These are phyloP conservation scores for Dimocarpus longan DNA, from an alignment of 345 rosid species.

Conservation along the genomic window DNA sequence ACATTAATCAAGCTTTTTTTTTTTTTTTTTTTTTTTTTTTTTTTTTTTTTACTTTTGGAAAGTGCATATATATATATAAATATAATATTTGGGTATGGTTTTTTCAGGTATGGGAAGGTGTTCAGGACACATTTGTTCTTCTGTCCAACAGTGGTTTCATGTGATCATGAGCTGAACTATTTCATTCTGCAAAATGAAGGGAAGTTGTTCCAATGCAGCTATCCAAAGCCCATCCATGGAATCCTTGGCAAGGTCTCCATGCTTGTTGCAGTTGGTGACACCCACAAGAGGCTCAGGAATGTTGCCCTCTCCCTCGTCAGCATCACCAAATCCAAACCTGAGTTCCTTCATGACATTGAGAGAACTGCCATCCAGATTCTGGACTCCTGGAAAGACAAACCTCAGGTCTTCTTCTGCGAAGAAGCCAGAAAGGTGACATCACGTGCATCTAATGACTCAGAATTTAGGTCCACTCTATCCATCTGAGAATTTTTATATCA, in stretches of 20 bases:
- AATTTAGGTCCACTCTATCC: background rate
- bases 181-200: constrained; percentile 72
- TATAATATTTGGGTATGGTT: background rate
- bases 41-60: background rate
- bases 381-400: constrained; percentile 45
- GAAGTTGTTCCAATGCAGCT: constrained; percentile 59
- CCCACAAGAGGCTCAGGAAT: constrained; percentile 52
- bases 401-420: constrained; percentile 42
- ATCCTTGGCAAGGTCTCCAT: constrained; percentile 62
- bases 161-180: constrained; percentile 69
- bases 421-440: constrained; percentile 49
- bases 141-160: constrained; percentile 66
- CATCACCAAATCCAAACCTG: constrained; percentile 49
- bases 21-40: background rate
- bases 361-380: constrained; percentile 34
- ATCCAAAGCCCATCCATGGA: constrained; percentile 59
- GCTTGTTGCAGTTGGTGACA: constrained; percentile 61
- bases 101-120: constrained; percentile 49
- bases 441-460: background rate
- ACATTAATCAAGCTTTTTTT: constrained; percentile 9
- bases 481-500: too few species aligned
- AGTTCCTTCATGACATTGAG: constrained; percentile 48
- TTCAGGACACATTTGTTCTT: constrained; percentile 66
- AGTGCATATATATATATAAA: background rate
- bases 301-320: constrained; percentile 42